Evolutionary conservation across 306 rosid genomes (phyloP), one percentile per base, ranked within the genome.

Genomic region (Pachyrhizus erosus): DNA sequence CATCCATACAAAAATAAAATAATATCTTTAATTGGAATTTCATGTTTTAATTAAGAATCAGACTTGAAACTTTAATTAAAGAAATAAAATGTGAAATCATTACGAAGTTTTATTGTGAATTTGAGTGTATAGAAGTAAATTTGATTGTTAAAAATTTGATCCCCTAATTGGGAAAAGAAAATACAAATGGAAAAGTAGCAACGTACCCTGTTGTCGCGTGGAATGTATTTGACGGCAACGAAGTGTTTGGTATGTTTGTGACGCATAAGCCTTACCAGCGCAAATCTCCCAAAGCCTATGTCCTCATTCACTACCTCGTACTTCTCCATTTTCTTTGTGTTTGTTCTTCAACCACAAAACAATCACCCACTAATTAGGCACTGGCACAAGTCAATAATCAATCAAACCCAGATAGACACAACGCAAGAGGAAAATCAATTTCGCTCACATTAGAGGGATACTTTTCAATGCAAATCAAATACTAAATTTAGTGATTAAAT

Each of bases 221-320:
- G 84, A 64, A 89, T 87, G 83, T 75, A 89, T 77, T 91, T 91
- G 90, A 87, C 89, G 80, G 92, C 92, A 73, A 89, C 91, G 33
- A 84, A 88, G 52, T 84, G 78, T 77, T 83, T 87, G 64, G 92
- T 89, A 29, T 89, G 80, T 79, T 79, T 91, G 90, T 89, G 66
- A 14, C 87, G 81, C 90, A 87, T 78, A 18, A 87, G 89, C 85
- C 73, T 87, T 11, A 90, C 95, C 75, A 83, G 86, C 27, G 92
- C 89, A 42, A 67, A 76, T 79, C 83, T 88, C 46, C 91, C 95
- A 73, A 77, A n/a, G 26, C 92, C 92, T 83, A 91, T 84, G 14
- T 88, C 83, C 76, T 88, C 43, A 1, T 64, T 10, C 61, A 87
- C 88, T 18, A 71, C 48, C 73, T 91, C 95, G 84, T 91, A 88